These are phyloP conservation scores for Macroventuria anomochaeta DNA, from an alignment of 2,329 filamentous ascomycete species.

Conservation along the genomic window DNA sequence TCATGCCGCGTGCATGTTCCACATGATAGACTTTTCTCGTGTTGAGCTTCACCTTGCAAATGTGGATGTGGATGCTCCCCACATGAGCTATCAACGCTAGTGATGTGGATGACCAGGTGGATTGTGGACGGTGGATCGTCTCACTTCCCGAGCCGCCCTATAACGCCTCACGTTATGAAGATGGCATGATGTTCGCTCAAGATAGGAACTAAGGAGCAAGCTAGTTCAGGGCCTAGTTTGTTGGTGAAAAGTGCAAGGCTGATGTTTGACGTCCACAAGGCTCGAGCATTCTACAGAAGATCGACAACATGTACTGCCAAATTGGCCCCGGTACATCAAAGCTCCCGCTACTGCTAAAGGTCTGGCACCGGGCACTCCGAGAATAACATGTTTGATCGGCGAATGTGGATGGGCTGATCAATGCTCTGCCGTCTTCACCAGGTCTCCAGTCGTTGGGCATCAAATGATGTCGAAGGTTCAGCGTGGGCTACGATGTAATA, in stretches of 20 bases:
- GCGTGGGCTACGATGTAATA: background rate
- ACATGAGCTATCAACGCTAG: conserved; percentile 14
- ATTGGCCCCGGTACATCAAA: background rate
- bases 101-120: conserved; percentile 1
- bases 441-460: conserved; percentile 5
- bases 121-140: background rate
- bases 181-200: background rate
- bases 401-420: background rate
- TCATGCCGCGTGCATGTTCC: conserved; percentile 4
- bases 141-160: conserved; percentile 6
- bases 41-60: conserved; percentile 4
- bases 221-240: background rate
- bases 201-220: background rate
- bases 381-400: background rate
- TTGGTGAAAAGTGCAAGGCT: background rate
- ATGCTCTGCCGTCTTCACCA: conserved; percentile 1
- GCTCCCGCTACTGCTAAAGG: background rate
- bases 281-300: conserved; percentile 1
- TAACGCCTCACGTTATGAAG: conserved; percentile 1
- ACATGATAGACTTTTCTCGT: background rate
- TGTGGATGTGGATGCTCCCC: conserved; percentile 16
- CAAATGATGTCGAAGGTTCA: conserved; percentile 5
- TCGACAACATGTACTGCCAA: conserved; percentile 1
- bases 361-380: conserved; percentile 13
- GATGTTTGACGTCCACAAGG: background rate